These are phyloP conservation scores for Linum trigynum DNA, from an alignment of 345 rosid species.

Conservation along the genomic window DNA sequence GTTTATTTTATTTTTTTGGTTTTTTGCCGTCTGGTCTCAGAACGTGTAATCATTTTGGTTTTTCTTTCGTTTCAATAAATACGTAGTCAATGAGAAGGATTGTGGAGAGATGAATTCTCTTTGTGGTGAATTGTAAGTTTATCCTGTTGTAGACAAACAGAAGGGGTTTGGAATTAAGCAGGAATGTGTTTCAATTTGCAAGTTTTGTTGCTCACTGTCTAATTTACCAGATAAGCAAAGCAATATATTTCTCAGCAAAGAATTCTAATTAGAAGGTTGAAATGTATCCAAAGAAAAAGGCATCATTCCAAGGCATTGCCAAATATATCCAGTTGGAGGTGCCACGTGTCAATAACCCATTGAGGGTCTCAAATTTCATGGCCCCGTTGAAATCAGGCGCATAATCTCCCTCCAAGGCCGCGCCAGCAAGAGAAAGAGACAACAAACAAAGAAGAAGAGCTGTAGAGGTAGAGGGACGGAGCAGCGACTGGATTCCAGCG, in stretches of 20 bases:
- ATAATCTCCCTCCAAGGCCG: not conserved
- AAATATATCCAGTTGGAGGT: conserved; percentile 15
- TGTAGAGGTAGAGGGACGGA: not conserved
- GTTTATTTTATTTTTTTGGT: not conserved
- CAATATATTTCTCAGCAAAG: too few relatives aligned
- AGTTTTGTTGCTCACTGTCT: too few relatives aligned
- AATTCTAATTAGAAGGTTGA: too few relatives aligned
- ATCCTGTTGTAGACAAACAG: too few relatives aligned
- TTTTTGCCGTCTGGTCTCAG: not conserved
- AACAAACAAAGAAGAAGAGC: conserved; percentile 7
- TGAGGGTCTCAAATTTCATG: conserved; percentile 46
- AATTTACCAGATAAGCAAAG: too few relatives aligned
- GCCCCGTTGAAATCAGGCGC: conserved; percentile 13
- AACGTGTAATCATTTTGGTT: not conserved
- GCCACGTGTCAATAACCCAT: conserved; percentile 58
- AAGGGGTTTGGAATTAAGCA: too few relatives aligned
- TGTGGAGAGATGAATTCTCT: too few relatives aligned
- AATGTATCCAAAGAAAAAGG: too few relatives aligned
- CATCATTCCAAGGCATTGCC: too few relatives aligned
- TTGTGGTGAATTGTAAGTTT: too few relatives aligned
- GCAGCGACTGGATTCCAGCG: not conserved
- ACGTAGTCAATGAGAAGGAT: not conserved
- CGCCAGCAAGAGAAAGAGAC: not conserved
- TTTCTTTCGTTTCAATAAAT: not conserved
- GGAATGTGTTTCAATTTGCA: too few relatives aligned